Evolutionary conservation across 2,329 filamentous ascomycete genomes (phyloP).

Genomic region (Cadophora luteo-olivacea): DNA sequence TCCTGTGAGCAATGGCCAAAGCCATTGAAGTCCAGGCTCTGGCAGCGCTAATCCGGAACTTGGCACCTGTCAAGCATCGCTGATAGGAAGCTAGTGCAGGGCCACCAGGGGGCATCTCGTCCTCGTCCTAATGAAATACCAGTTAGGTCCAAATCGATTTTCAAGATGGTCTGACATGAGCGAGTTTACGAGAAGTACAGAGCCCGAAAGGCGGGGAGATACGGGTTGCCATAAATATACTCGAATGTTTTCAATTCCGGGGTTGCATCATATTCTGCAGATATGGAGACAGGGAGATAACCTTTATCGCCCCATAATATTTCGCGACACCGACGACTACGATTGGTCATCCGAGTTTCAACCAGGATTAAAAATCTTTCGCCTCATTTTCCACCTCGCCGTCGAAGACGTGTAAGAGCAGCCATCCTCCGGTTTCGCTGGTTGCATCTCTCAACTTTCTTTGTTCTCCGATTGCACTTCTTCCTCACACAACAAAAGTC

Average conservation of each 20-base stretch:
- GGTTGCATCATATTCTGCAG: neutral
- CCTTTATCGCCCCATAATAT: neutral
- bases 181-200: neutral
- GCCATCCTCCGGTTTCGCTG: neutral
- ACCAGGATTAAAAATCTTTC: conserved; percentile 1
- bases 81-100: neutral
- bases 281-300: no score
- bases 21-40: no score
- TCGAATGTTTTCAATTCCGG: neutral
- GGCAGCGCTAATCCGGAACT: neutral
- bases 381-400: neutral
- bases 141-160: neutral
- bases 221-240: neutral
- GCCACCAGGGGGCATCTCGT: neutral
- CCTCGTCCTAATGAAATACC: neutral
- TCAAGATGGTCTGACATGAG: neutral
- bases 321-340: no score
- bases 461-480: neutral
- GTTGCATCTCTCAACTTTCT: neutral
- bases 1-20: neutral
- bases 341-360: neutral
- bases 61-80: neutral
- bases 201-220: conserved; percentile 1
- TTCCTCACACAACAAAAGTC: neutral
- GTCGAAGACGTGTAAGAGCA: neutral